Percentiles rank a stretch among this genome's conserved stretches.
These are phyloP conservation scores for Fraxinus velutina DNA, from an alignment of 305 asterid species.

Conservation along the genomic window DNA sequence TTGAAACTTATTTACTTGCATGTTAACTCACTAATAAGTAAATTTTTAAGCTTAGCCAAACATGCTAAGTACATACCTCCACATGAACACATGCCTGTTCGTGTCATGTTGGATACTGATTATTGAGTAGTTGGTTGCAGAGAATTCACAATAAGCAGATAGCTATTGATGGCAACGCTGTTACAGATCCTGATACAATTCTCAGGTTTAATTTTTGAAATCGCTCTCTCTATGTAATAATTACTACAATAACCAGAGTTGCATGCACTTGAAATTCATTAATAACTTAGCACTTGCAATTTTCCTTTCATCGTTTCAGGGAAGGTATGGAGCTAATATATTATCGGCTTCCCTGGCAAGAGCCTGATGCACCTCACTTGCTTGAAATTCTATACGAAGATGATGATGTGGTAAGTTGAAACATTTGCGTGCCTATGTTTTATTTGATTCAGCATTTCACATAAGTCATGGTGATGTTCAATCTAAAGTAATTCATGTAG, in stretches of 20 bases:
- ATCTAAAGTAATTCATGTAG: neutral
- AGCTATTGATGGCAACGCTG: slow-evolving; percentile 55
- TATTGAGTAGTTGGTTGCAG: slow-evolving; percentile 88
- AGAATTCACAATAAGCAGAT: slow-evolving; percentile 78
- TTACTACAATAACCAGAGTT: slow-evolving; percentile 2
- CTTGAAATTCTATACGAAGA: slow-evolving; percentile 70
- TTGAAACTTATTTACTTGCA: neutral
- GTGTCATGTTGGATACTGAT: slow-evolving; percentile 20
- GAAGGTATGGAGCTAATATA: slow-evolving; percentile 35
- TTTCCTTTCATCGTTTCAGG: neutral
- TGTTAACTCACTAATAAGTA: neutral
- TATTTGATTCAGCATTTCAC: neutral
- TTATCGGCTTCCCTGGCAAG: slow-evolving; percentile 81
- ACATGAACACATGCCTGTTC: neutral
- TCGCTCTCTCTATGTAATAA: neutral
- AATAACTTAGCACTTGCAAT: neutral
- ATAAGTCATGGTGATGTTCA: neutral
- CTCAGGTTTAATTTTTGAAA: slow-evolving; percentile 52
- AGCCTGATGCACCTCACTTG: slow-evolving; percentile 80
- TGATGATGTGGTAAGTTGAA: slow-evolving; percentile 55
- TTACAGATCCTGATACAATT: slow-evolving; percentile 46
- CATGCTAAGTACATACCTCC: neutral
- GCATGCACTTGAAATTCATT: slow-evolving; percentile 8
- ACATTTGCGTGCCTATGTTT: slow-evolving; percentile 2
- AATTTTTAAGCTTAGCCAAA: neutral